Percentiles rank a stretch among this genome's conserved stretches.
These are phyloP conservation scores for Lepidopterella palustris DNA, from an alignment of 495 filamentous ascomycete species.

Conservation along the genomic window DNA sequence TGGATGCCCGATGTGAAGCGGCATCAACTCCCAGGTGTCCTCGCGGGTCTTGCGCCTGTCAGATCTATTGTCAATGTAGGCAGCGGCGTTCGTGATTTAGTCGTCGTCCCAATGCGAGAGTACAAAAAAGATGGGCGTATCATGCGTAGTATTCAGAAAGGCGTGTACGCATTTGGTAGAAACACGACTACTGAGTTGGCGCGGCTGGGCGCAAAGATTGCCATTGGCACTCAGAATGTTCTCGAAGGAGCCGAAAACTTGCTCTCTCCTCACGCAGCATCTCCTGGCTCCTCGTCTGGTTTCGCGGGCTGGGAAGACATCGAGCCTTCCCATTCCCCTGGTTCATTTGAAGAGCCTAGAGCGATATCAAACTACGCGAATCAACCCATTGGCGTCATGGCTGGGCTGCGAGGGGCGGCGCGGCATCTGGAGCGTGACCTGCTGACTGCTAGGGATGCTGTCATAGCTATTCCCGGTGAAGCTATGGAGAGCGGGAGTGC, in stretches of 20 bases:
- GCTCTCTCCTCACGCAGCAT: constrained; percentile 39
- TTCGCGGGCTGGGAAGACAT: constrained; percentile 57
- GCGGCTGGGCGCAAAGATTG: constrained; percentile 88
- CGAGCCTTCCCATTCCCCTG: constrained; percentile 48
- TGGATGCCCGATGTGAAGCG: constrained; percentile 94
- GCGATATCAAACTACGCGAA: constrained; percentile 82
- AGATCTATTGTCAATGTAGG: constrained; percentile 86
- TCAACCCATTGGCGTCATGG: constrained; percentile 78
- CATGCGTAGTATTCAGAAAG: constrained; percentile 84
- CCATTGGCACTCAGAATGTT: constrained; percentile 87
- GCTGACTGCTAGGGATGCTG: constrained; percentile 74
- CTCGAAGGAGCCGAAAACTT: constrained; percentile 84
- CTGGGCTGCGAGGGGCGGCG: constrained; percentile 78
- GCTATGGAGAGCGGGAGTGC: constrained; percentile 80
- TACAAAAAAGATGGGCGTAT: constrained; percentile 92
- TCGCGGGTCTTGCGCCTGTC: constrained; percentile 86
- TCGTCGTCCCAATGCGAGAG: constrained; percentile 83
- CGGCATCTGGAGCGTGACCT: constrained; percentile 79
- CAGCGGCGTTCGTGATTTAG: constrained; percentile 73
- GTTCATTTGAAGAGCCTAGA: constrained; percentile 33
- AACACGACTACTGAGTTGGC: constrained; percentile 88
- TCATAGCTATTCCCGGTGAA: constrained; percentile 90
- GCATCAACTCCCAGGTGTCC: constrained; percentile 81
- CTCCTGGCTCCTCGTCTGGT: constrained; percentile 24
- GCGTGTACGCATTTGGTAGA: constrained; percentile 78